Base-by-base conservation (phyloP, 2,329 filamentous ascomycete species). In the Xylaria arbuscula region DNA sequence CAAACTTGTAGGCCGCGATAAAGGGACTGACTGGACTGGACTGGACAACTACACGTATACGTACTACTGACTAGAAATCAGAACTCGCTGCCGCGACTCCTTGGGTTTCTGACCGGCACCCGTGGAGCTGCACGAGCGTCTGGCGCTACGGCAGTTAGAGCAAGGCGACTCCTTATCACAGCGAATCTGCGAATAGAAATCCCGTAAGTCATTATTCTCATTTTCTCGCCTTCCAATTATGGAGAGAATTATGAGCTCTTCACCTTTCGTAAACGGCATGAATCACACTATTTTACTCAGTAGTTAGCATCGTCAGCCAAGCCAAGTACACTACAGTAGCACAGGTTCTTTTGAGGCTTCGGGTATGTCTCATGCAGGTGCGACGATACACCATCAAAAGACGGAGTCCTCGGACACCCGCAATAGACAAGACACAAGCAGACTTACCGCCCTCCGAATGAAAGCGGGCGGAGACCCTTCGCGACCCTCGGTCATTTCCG, bases 41-140 rank as follows among this genome's bases (percentile, higher is more conserved):
- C 28, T 28, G 28, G 28, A 28, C 28, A 28, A 28, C 28, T 28
- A 28, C 28, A 28, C 28, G 28, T 6, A 9, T 48, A 80, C 85
- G 72, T 78, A 88, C 86, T 89, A 89, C 82, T 88, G 86, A 51
- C 85, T 86, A 2, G 87, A 88, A 67, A 89, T 88, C 70, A 89
- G 80, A 47, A 89, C 86, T 61, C 87, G 80, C 73, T 88, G 86
- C 48, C 86, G 81, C 53, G 81, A 79, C 73, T 88, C 86, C 74
- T 85, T 87, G 32, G 85, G 84, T 67, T 85, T 83, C 73, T 88
- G 86, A 8, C 84, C 84, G 13, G 81, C 79, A 3, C 86, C 86
- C 0, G 85, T 87, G 4, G 85, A 88, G 66, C 84, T 87, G 74
- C 87, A 89, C 13, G 80, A 74, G 9, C 86, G 81, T 69, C 83